Base-by-base conservation (phyloP, 1,284 basidiomycete species). In the Neotropicomus parvogracilis region DNA sequence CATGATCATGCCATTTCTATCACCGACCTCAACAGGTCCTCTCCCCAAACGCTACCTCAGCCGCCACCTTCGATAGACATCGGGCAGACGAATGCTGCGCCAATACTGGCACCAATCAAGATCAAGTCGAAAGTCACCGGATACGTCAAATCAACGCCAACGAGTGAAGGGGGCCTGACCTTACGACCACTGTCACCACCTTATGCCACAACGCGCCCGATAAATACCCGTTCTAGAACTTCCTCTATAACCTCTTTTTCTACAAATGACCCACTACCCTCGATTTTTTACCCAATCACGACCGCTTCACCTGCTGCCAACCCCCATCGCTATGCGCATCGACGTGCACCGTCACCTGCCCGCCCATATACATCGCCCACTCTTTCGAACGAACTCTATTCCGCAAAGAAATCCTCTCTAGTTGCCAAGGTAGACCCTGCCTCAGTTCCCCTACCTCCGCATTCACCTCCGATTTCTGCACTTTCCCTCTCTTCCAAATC, bases 401-500 rank as follows among this genome's bases (percentile, higher is more conserved):
- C 50, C 21, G 28, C 48, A 40, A 54, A 46, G 49, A 67, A 43
- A 29, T 27, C 17, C 4, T 29, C 52, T 6, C 38, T 61, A 17
- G 42, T 56, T 35, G 57, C 70, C 44, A 80, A 72, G 52, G 70
- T 78, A n/a, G 80, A 83, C 50, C 76, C 81, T 1, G 55, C 71
- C 7, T 65, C 69, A 1, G 73, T 82, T 48, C 80, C 80, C 24
- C 67, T 81, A 4, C 80, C 83, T 6, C 75, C 81, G 1, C 74
- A 80, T 52, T 88, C 86, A 2, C 86, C 86, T 10, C 81, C 85
- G 0, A 68, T 72, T 29, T 89, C 87, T 16, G 73, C 80, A 0
- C 51, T 88, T 13, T 89, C 86, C 0, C 78, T 81, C 56, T 88
- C 86, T 16, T 86, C 86, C 1, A 75, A 70, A 16, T 87, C 83